These are phyloP conservation scores for Hypoxylon perforatum DNA, from an alignment of 495 filamentous ascomycete species.

Conservation along the genomic window DNA sequence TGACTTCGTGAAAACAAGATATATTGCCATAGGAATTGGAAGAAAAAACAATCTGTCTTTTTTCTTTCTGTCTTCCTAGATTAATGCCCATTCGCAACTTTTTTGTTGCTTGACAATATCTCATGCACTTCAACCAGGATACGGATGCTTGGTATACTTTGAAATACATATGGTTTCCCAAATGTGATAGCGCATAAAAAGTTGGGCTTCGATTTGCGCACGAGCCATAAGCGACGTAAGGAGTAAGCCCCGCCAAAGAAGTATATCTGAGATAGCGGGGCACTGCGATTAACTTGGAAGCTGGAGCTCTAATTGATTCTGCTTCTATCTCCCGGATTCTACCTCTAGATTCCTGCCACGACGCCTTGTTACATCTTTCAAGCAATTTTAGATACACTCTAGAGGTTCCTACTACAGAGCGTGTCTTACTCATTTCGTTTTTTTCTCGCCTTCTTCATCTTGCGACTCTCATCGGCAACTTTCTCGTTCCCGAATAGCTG, in stretches of 20 bases:
- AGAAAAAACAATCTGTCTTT: too few relatives aligned
- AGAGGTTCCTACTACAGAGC: background rate
- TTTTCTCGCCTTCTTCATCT: slow-evolving; percentile 16
- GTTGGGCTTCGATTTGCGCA: too few relatives aligned
- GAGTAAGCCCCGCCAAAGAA: slow-evolving; percentile 9
- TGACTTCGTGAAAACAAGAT: too few relatives aligned
- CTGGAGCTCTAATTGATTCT: slow-evolving; percentile 38
- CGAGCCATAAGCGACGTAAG: too few relatives aligned
- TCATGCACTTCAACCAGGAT: too few relatives aligned
- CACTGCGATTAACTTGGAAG: slow-evolving; percentile 19
- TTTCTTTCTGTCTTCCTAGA: too few relatives aligned
- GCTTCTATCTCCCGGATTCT: slow-evolving; percentile 28
- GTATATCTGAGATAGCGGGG: slow-evolving; percentile 13
- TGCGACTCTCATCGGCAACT: background rate
- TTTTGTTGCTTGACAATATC: too few relatives aligned
- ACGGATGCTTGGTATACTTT: too few relatives aligned
- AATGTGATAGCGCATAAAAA: too few relatives aligned
- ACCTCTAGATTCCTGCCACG: slow-evolving; percentile 31
- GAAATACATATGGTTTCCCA: too few relatives aligned
- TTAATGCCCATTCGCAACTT: too few relatives aligned
- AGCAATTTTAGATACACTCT: slow-evolving; percentile 43
- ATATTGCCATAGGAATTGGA: too few relatives aligned
- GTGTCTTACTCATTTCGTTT: background rate
- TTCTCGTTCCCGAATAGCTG: background rate
- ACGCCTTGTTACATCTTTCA: slow-evolving; percentile 44